phyloP scores from a whole-genome alignment of 345 rosid species.

The Populus nigra region DNA sequence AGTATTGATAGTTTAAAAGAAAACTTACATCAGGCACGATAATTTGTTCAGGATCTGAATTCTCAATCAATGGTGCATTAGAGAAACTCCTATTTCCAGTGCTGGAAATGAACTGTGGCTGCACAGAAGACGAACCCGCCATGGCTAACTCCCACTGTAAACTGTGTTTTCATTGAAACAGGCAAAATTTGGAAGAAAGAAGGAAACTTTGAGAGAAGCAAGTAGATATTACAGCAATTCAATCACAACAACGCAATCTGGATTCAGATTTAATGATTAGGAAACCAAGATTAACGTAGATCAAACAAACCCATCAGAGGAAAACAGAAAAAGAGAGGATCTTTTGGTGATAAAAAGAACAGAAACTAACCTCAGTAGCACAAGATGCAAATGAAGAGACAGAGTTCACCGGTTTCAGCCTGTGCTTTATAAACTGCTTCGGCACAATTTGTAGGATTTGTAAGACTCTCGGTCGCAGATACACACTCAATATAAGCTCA shows the following conservation, averaged over 20 bases:
- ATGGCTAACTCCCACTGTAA: background rate
- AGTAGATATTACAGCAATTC: background rate
- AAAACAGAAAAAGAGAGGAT: background rate
- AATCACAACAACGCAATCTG: background rate
- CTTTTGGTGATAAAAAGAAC: background rate
- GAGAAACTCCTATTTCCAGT: constrained; percentile 59
- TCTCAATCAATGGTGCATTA: constrained; percentile 60
- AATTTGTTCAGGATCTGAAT: constrained; percentile 55
- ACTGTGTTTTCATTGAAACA: background rate
- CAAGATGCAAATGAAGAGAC: background rate
- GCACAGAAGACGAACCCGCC: constrained; percentile 46
- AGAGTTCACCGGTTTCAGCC: background rate
- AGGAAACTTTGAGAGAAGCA: background rate
- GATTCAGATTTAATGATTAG: background rate
- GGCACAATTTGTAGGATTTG: no score
- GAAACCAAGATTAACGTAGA: background rate
- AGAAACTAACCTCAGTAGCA: background rate
- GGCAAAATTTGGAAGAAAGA: background rate
- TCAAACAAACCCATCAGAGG: background rate
- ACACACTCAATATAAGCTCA: no score
- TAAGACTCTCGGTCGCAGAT: background rate
- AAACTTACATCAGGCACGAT: constrained; percentile 72
- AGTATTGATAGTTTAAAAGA: background rate
- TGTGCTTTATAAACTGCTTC: no score
- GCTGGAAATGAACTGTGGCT: constrained; percentile 76